Percentiles rank a stretch among this genome's conserved stretches.
phyloP scores from a whole-genome alignment of 2,329 filamentous ascomycete genomes.

The Mycosphaerella sp. region DNA sequence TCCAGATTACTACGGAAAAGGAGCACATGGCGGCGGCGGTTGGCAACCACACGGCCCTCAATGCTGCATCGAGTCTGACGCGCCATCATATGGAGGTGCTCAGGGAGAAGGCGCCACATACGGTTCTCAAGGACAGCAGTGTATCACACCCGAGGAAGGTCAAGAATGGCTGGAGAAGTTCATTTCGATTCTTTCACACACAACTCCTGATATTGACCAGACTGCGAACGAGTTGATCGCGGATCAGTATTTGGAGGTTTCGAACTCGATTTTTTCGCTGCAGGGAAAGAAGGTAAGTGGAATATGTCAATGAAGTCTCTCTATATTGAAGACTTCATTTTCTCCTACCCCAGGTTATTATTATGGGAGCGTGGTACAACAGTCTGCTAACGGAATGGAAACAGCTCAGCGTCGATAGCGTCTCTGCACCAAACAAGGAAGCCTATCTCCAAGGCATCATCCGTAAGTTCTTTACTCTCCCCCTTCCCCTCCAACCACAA shows the following conservation, averaged over 20 bases:
- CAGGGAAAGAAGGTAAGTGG: conserved; percentile 7
- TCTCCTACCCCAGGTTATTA: no score
- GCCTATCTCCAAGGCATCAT: conserved; percentile 11
- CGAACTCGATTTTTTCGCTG: conserved; percentile 16
- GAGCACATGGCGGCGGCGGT: not conserved
- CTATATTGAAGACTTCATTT: no score
- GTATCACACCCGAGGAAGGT: conserved; percentile 12
- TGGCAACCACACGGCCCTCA: not conserved
- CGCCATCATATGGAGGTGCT: not conserved
- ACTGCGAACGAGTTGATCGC: conserved; percentile 15
- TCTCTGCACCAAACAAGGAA: conserved; percentile 7
- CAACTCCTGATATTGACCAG: not conserved
- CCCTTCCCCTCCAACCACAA: not conserved
- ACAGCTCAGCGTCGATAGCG: conserved; percentile 2
- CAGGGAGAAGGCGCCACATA: not conserved
- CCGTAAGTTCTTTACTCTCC: not conserved
- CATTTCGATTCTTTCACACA: conserved; percentile 7
- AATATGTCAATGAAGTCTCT: no score
- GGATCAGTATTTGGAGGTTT: conserved; percentile 12
- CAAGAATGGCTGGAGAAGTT: conserved; percentile 10
- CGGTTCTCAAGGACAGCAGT: not conserved
- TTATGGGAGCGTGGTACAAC: not conserved
- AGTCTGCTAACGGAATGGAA: not conserved
- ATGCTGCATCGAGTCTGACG: not conserved
- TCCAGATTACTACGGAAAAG: not conserved